Evolutionary conservation across 495 filamentous ascomycete genomes (phyloP).

Genomic region (Penicillium atrosanguineum): DNA sequence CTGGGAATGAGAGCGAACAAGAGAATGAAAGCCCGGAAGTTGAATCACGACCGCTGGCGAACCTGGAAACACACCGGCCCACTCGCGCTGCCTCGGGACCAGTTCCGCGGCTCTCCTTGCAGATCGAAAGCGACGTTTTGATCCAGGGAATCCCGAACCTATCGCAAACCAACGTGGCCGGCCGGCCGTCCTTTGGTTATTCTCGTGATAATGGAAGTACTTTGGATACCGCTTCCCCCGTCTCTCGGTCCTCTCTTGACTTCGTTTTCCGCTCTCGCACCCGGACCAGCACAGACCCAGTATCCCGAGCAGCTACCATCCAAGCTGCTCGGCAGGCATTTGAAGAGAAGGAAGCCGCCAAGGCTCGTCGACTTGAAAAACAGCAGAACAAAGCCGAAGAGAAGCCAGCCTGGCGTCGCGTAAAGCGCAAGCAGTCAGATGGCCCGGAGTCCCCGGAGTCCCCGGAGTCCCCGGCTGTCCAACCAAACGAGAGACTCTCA

Average conservation of each 20-base stretch:
- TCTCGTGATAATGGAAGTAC: constrained; percentile 43
- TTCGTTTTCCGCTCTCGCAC: constrained; percentile 52
- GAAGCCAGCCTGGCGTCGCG: constrained; percentile 35
- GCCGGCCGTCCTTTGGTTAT: constrained; percentile 50
- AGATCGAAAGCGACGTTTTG: constrained; percentile 48
- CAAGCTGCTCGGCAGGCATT: constrained; percentile 56
- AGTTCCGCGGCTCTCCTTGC: constrained; percentile 39
- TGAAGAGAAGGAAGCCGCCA: constrained; percentile 57
- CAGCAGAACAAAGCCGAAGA: constrained; percentile 52
- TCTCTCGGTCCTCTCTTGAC: constrained; percentile 55
- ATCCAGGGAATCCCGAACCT: constrained; percentile 40
- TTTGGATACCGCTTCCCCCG: constrained; percentile 46
- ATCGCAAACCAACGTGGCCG: constrained; percentile 54
- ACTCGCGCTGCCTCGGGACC: constrained; percentile 30
- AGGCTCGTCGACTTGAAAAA: constrained; percentile 53
- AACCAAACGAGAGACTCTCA: constrained; percentile 11
- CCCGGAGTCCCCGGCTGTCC: constrained; percentile 6
- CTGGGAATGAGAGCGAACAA: constrained; percentile 45
- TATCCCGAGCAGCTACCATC: constrained; percentile 51
- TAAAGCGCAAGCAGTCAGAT: constrained; percentile 27
- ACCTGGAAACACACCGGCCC: constrained; percentile 27
- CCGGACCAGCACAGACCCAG: constrained; percentile 46
- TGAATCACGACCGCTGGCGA: constrained; percentile 20
- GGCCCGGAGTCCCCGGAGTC: constrained; percentile 11
- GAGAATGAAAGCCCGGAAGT: constrained; percentile 32